Base-by-base conservation (phyloP, 768 basidiomycete species). In the Leccinellum albellum region DNA sequence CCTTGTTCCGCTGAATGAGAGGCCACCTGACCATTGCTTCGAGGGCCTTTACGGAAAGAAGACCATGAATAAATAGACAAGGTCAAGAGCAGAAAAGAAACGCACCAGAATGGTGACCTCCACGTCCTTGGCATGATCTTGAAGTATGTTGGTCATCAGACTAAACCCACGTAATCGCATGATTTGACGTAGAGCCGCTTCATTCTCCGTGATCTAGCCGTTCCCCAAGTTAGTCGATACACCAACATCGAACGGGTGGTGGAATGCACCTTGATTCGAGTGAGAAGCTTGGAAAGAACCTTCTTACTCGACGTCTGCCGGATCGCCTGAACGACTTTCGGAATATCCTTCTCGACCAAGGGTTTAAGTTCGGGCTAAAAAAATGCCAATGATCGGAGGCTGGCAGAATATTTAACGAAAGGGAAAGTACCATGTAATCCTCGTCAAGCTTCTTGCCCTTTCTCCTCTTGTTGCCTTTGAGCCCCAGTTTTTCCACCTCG, bases 111-210 rank as follows among this genome's bases (percentile, higher is more conserved):
- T 71, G n/a, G 86, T 73, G 40, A 96, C 75, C 40, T 94, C 91
- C 31, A 75, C 49, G 66, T 98, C 92, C 17, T 80, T 76, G 12
- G 66, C 66, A 61, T 93, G 76, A 65, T 98, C 94, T 35, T 89
- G 83, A 29, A 98, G 74, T 37, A 98, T 79, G 66, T 89, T 91
- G 46, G 84, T 87, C 92, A 98, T 95, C 15, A 94, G 76, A 72
- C 88, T 90, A 70, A 95, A 91, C 2, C 95, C 95, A 67, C 97
- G 92, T 66, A 98, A 76, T 5, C 94, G 88, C 84, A 97, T 88
- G 49, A 98, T 79, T 69, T 93, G 86, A 29, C 91, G 80, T 24
- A 94, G 76, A 13, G 92, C 85, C 0, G 83, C 78, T 45, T 83
- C 80, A 59, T 96, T 92, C 37, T 88, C 85, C 2, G 96, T 96